These are phyloP conservation scores for Eutrema japonicum DNA, from an alignment of 345 rosid species.

Conservation along the genomic window DNA sequence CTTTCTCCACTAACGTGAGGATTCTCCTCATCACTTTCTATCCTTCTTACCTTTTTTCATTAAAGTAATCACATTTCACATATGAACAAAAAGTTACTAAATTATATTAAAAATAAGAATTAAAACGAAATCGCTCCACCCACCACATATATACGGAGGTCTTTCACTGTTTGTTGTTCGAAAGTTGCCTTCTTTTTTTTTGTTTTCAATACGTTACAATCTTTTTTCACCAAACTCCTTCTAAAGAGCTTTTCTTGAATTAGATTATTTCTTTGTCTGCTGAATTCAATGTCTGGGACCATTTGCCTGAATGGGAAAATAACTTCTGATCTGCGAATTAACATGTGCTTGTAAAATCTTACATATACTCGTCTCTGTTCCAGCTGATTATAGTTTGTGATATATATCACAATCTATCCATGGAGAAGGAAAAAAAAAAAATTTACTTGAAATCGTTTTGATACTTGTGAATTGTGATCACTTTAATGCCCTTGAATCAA, in stretches of 20 bases:
- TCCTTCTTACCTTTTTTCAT: too few relatives aligned
- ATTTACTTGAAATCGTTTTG: too few relatives aligned
- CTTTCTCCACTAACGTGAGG: too few relatives aligned
- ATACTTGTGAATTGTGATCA: neutral
- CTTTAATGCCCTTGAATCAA: neutral
- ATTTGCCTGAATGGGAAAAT: conserved; percentile 15
- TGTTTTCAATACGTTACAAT: conserved; percentile 3
- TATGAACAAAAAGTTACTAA: too few relatives aligned
- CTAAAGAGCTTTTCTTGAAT: neutral
- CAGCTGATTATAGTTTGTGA: neutral
- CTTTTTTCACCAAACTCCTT: neutral
- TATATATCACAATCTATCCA: neutral
- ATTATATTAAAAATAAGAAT: too few relatives aligned
- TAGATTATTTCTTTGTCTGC: conserved; percentile 5
- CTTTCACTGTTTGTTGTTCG: neutral
- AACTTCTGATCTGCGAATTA: conserved; percentile 5
- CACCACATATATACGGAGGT: too few relatives aligned
- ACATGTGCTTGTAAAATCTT: conserved; percentile 10
- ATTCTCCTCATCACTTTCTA: too few relatives aligned
- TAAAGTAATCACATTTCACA: too few relatives aligned
- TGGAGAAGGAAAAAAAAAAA: too few relatives aligned
- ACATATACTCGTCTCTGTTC: conserved; percentile 10
- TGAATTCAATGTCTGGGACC: conserved; percentile 33
- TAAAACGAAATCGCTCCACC: too few relatives aligned
- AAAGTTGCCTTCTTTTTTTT: neutral